These are phyloP conservation scores for Aspergillus sp. DNA, from an alignment of 2,329 filamentous ascomycete species.

Conservation along the genomic window DNA sequence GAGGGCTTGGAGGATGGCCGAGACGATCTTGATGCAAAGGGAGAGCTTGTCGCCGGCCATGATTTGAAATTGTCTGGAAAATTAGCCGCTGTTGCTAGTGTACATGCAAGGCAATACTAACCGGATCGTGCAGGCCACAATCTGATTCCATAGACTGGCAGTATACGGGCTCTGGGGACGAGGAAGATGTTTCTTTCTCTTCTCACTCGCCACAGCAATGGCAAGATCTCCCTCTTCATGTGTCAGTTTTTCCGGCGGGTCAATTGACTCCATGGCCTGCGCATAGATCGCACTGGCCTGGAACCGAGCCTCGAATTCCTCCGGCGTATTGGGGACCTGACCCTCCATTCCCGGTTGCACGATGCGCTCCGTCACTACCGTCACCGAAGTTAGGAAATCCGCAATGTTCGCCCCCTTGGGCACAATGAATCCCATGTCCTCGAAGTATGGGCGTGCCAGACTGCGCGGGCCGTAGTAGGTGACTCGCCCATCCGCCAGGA, in stretches of 20 bases:
- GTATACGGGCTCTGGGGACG: constrained; percentile 33
- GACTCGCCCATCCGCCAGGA: constrained; percentile 63
- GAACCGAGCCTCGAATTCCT: constrained; percentile 51
- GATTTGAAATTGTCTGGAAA: constrained; percentile 48
- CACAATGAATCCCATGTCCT: constrained; percentile 62
- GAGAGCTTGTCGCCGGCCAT: constrained; percentile 54
- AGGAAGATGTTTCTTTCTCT: constrained; percentile 32
- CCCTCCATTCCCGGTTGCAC: constrained; percentile 33
- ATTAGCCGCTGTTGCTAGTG: background rate
- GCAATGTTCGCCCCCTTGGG: constrained; percentile 61
- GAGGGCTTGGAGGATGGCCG: constrained; percentile 39
- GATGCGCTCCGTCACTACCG: constrained; percentile 52
- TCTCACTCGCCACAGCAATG: constrained; percentile 30
- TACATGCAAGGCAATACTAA: constrained; percentile 1
- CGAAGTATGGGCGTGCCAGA: constrained; percentile 62
- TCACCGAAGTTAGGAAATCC: constrained; percentile 66
- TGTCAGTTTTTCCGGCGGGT: constrained; percentile 28
- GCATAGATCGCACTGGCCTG: constrained; percentile 50
- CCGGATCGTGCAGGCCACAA: constrained; percentile 47
- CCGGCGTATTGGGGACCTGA: constrained; percentile 33
- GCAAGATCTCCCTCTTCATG: constrained; percentile 31
- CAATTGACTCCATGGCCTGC: constrained; percentile 51
- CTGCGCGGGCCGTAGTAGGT: constrained; percentile 62
- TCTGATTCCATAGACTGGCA: constrained; percentile 36
- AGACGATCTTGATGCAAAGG: constrained; percentile 47